These are phyloP conservation scores for Pythium chondricola DNA, from an alignment of 352 stramenopile species.

Conservation along the genomic window DNA sequence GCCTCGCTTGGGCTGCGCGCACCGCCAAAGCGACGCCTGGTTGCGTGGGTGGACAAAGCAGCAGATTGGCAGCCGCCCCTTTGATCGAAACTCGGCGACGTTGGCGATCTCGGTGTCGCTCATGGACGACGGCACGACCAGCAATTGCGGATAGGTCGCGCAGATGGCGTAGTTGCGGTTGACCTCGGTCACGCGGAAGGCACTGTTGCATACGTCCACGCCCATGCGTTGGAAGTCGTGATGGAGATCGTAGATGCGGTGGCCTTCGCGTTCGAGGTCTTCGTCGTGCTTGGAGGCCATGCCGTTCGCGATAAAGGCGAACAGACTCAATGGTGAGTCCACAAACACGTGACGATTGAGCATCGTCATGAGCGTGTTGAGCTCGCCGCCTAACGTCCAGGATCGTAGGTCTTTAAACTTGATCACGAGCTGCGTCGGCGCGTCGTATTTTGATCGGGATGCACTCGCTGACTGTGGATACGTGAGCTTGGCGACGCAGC, in stretches of 20 bases:
- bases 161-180: constrained; percentile 72
- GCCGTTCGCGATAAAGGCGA: constrained; percentile 37
- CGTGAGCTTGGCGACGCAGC: constrained; percentile 52
- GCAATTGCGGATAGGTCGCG: constrained; percentile 66
- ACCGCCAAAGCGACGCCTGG: constrained; percentile 72
- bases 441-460: constrained; percentile 22
- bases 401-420: constrained; percentile 76
- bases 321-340: constrained; percentile 61
- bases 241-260: constrained; percentile 60
- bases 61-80: constrained; percentile 75
- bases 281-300: constrained; percentile 12
- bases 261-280: constrained; percentile 31
- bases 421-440: constrained; percentile 55
- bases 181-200: constrained; percentile 51
- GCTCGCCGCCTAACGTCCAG: constrained; percentile 65
- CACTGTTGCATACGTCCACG: constrained; percentile 29
- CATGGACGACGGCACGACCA: constrained; percentile 64
- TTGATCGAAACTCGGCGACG: constrained; percentile 78
- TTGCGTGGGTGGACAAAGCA: constrained; percentile 72
- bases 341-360: constrained; percentile 71
- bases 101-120: constrained; percentile 56
- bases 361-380: constrained; percentile 51
- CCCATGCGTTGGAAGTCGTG: constrained; percentile 74
- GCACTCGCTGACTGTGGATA: constrained; percentile 49
- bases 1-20: constrained; percentile 80